phyloP scores from a whole-genome alignment of 805 yeast species.

The Suhomyces sp. region DNA sequence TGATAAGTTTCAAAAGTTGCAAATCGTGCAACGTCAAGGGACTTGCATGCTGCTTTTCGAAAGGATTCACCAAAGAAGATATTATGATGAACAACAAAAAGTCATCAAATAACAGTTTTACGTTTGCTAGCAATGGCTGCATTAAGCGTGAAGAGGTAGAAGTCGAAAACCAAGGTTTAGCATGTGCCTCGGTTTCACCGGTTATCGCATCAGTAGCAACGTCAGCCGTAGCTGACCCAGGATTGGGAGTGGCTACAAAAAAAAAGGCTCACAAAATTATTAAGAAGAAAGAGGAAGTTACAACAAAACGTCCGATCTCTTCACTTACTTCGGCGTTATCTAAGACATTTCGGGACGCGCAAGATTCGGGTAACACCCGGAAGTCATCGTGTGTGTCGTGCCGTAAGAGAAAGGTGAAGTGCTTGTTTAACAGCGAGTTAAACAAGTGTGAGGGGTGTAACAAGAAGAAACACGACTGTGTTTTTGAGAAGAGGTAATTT shows the following conservation, averaged over 20 bases:
- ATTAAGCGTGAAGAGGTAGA: not conserved
- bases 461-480: conserved; percentile 36
- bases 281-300: conserved; percentile 11
- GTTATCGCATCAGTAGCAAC: not conserved
- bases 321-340: conserved; percentile 9
- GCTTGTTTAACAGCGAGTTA: conserved; percentile 29
- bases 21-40: conserved; percentile 50
- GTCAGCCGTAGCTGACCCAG: not conserved
- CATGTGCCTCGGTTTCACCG: not conserved
- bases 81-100: conserved; percentile 38
- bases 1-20: conserved; percentile 54
- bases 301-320: conserved; percentile 4
- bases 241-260: conserved; percentile 2
- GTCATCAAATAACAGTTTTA: not conserved
- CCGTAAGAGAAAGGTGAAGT: conserved; percentile 43
- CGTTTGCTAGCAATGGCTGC: not conserved
- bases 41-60: conserved; percentile 53
- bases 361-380: conserved; percentile 15
- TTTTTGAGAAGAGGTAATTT: conserved; percentile 20
- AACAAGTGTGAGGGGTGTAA: conserved; percentile 41
- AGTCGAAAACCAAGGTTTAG: not conserved
- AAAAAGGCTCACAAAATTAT: conserved; percentile 10
- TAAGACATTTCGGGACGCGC: conserved; percentile 10
- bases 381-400: conserved; percentile 40
- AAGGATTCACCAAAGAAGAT: conserved; percentile 66